phyloP scores from a whole-genome alignment of 768 basidiomycete species.

The Boletus subcaerulescens region DNA sequence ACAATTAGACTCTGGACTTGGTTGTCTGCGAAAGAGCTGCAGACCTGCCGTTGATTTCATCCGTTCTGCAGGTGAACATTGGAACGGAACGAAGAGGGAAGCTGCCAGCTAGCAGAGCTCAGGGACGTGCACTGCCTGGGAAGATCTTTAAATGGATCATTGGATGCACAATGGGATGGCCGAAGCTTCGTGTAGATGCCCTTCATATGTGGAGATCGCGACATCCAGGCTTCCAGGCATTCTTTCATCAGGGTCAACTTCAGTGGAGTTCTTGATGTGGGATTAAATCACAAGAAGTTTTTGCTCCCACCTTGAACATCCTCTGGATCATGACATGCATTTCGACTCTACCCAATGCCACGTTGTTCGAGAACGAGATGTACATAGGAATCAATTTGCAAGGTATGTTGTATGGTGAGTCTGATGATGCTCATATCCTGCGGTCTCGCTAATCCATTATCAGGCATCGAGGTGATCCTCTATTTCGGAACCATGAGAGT shows the following conservation, averaged over 20 bases:
- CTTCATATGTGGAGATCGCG: neutral
- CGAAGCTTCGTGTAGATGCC: too few relatives aligned
- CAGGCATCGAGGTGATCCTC: slow-evolving; percentile 16
- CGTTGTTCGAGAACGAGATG: slow-evolving; percentile 6
- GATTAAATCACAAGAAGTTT: neutral
- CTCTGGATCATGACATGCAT: slow-evolving; percentile 1
- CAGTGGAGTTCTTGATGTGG: neutral
- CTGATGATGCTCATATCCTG: neutral
- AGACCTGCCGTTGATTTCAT: too few relatives aligned
- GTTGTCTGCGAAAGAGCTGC: too few relatives aligned
- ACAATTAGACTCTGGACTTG: too few relatives aligned
- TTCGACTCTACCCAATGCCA: neutral
- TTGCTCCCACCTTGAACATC: neutral
- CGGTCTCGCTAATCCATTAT: neutral
- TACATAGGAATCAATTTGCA: slow-evolving; percentile 15
- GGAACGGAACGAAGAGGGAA: too few relatives aligned
- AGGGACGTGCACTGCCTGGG: too few relatives aligned
- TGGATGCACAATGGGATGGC: too few relatives aligned
- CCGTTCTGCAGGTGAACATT: too few relatives aligned
- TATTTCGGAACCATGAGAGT: slow-evolving; percentile 15
- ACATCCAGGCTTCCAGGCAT: too few relatives aligned
- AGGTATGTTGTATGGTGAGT: slow-evolving; percentile 16
- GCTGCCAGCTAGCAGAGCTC: too few relatives aligned
- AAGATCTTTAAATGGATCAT: too few relatives aligned
- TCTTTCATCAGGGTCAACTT: neutral